A percentile compares a stretch with the other conserved stretches of the same genome.
Evolutionary conservation across 2,329 filamentous ascomycete species (phyloP).

Genomic region (Fusarium falciforme): DNA sequence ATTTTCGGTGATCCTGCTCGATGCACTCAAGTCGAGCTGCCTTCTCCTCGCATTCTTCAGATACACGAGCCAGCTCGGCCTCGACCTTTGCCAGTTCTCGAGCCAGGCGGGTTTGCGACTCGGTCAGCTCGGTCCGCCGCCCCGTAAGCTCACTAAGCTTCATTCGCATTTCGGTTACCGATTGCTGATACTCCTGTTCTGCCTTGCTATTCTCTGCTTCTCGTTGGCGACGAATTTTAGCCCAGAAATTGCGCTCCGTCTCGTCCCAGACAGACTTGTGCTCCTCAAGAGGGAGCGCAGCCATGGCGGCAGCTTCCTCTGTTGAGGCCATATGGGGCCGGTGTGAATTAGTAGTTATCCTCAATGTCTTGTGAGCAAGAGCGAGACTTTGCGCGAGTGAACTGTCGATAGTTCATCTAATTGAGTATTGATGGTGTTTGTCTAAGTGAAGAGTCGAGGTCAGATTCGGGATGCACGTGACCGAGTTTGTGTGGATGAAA

Average conservation of each 20-base stretch:
- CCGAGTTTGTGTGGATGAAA: background rate
- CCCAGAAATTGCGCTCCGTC: conserved; percentile 52
- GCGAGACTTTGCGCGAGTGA: background rate
- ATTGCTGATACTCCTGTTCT: conserved; percentile 42
- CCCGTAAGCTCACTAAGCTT: conserved; percentile 46
- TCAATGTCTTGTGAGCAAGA: background rate
- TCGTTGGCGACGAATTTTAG: conserved; percentile 41
- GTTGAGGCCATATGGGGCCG: conserved; percentile 34
- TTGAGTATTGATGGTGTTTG: background rate
- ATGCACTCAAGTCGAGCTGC: conserved; percentile 49
- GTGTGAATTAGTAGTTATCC: background rate
- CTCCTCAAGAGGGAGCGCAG: conserved; percentile 47
- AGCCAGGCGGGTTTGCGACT: conserved; percentile 44
- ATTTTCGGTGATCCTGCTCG: conserved; percentile 47
- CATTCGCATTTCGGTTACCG: conserved; percentile 42
- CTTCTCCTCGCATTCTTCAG: conserved; percentile 47
- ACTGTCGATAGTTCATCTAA: background rate
- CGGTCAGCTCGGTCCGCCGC: conserved; percentile 43
- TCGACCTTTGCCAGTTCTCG: conserved; percentile 51
- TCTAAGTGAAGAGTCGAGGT: conserved; percentile 15
- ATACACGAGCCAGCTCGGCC: conserved; percentile 50
- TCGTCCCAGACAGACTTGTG: conserved; percentile 50
- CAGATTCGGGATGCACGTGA: conserved; percentile 15
- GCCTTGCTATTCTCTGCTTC: conserved; percentile 36
- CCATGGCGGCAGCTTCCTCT: conserved; percentile 44